Evolutionary conservation across 768 basidiomycete species (phyloP), one percentile per base, ranked within the genome.

Genomic region (Boletus vermiculosoides): DNA sequence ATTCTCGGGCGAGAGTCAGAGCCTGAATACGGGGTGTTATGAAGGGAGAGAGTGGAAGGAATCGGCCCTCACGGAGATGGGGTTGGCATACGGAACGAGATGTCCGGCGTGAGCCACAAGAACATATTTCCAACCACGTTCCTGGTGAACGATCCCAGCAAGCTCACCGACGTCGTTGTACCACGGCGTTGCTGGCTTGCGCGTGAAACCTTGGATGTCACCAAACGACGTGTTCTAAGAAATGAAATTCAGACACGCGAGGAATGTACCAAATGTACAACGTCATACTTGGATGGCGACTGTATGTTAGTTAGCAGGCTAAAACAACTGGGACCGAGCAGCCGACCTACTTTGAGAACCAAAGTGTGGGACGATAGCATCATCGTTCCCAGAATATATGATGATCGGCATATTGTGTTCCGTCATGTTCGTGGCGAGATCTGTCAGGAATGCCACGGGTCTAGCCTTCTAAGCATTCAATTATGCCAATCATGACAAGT

Each of bases 121-220:
- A 12, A 33, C 31, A 12, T 33, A 33, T 12, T 33, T 33, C 31
- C 31, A 33, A 33, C 3, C 31, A 12, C 88, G 80, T 69, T 90
- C 88, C 66, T 88, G 87, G 63, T 87, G 86, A 18, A 88, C 79
- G 28, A 88, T 83, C 0, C 88, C 88, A 0, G 80, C 85, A 50
- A 83, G 77, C 47, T 80, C 72, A 18, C 82, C 81, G 0, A 66
- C 63, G 50, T 86, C 83, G 55, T 83, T 81, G 48, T 71, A 73
- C 86, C 87, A 90, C 0, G 83, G 80, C 0, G 88, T 89, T 0
- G 82, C 78, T 3, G 88, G 88, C 54, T 78, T 80, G 20, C 33
- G 31, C 11, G 31, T 31, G 31, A 31, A 31, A 10, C 31, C 31
- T 10, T 11, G 31, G 11, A 11, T 31, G 5, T 10, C 31, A 31